These are phyloP conservation scores for Pisolithus marmoratus DNA, from an alignment of 768 basidiomycete species.

Conservation along the genomic window DNA sequence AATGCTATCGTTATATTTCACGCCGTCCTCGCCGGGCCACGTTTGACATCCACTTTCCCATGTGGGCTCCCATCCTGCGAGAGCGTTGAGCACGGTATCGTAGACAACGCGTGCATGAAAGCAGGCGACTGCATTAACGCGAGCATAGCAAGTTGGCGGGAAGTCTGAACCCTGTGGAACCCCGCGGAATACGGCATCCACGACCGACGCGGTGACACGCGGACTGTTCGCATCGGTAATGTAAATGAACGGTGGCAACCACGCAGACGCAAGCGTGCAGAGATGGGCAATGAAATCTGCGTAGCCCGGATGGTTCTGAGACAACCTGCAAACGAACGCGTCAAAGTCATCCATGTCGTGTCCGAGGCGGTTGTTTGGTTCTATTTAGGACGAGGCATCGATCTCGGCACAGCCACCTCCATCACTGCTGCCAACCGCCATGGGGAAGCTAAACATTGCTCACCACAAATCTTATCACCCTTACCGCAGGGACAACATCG, in stretches of 20 bases:
- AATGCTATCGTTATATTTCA: conserved; percentile 41
- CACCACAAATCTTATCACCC: conserved; percentile 92
- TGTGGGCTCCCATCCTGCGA: conserved; percentile 45
- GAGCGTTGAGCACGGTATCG: conserved; percentile 51
- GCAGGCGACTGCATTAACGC: conserved; percentile 50
- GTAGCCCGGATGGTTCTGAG: conserved; percentile 20
- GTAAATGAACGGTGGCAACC: conserved; percentile 63
- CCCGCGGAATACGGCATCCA: conserved; percentile 32
- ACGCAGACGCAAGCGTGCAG: conserved; percentile 25
- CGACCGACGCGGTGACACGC: conserved; percentile 39
- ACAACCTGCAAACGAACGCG: conserved; percentile 1
- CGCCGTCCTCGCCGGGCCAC: conserved; percentile 37
- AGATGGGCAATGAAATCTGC: conserved; percentile 18
- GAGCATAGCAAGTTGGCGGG: conserved; percentile 33
- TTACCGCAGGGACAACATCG: conserved; percentile 80
- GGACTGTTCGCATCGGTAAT: conserved; percentile 53
- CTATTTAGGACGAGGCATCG: too few species aligned
- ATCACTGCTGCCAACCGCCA: conserved; percentile 17
- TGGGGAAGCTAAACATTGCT: conserved; percentile 86
- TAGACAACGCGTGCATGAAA: conserved; percentile 57
- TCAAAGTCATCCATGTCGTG: conserved; percentile 20
- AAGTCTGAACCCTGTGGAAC: conserved; percentile 2
- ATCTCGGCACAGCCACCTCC: too few species aligned
- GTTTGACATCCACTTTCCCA: conserved; percentile 57
- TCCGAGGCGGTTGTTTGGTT: too few species aligned